Conservation (phyloP, 163 green algal species). For the Chlamydomonas reinhardtii region DNA sequence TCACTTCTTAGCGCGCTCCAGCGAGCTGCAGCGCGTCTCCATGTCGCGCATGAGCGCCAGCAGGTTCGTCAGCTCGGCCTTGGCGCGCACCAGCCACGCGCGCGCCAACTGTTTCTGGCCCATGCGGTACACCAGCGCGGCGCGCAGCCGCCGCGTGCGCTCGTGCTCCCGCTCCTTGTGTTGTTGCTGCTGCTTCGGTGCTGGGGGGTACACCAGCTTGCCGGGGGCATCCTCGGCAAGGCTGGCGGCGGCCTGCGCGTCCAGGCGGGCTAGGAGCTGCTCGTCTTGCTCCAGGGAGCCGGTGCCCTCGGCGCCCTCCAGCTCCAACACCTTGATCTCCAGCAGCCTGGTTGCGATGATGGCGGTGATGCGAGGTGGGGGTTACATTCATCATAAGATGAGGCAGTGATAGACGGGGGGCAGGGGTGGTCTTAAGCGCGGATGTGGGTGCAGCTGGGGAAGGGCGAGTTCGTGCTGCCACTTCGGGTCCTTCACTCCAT, state of each 20-base stretch:
- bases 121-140: conserved; percentile 72
- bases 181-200: background rate
- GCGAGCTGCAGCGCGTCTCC: conserved; percentile 6
- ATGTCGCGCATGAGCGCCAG: conserved; percentile 59
- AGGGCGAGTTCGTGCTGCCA: no score
- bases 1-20: conserved; percentile 4
- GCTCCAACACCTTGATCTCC: conserved; percentile 68
- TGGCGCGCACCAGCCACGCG: conserved; percentile 63
- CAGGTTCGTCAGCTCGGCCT: conserved; percentile 55
- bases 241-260: no score
- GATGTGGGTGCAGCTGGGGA: no score
- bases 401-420: no score
- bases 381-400: background rate
- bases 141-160: conserved; percentile 20
- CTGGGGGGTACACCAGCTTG: no score
- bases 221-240: no score
- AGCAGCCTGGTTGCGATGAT: conserved; percentile 60
- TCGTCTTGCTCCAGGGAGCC: conserved; percentile 76
- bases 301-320: conserved; percentile 73
- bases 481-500: no score
- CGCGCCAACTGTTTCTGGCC: conserved; percentile 78
- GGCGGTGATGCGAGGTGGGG: background rate
- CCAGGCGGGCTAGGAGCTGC: conserved; percentile 9
- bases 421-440: no score
- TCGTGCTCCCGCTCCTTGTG: background rate